Evolutionary conservation across 2,329 filamentous ascomycete species (phyloP).

Genomic region (Colletotrichum sp.): DNA sequence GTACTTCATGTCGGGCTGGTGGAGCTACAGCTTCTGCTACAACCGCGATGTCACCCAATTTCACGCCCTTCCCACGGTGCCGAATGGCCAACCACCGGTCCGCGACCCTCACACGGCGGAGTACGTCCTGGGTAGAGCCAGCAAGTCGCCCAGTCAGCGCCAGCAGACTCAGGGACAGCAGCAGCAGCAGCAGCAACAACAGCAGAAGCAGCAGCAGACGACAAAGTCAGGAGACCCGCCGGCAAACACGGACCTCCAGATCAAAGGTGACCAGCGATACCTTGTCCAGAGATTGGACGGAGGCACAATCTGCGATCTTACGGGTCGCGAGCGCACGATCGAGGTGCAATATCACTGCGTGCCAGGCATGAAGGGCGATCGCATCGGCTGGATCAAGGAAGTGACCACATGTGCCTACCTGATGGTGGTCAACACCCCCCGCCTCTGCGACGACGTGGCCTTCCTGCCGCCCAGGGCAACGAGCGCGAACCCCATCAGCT

Average conservation of each 20-base stretch:
- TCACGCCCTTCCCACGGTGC: slow-evolving; percentile 75
- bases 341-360: slow-evolving; percentile 85
- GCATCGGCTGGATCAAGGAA: slow-evolving; percentile 93
- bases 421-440: slow-evolving; percentile 90
- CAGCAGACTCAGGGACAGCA: slow-evolving; percentile 14
- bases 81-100: slow-evolving; percentile 74
- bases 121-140: slow-evolving; percentile 75
- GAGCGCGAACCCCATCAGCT: slow-evolving; percentile 77
- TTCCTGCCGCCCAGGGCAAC: slow-evolving; percentile 84
- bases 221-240: slow-evolving; percentile 6
- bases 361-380: slow-evolving; percentile 72
- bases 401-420: slow-evolving; percentile 89
- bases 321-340: slow-evolving; percentile 79
- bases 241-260: slow-evolving; percentile 71
- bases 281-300: slow-evolving; percentile 81
- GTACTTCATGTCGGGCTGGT: slow-evolving; percentile 86
- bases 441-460: slow-evolving; percentile 85
- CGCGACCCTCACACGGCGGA: slow-evolving; percentile 79
- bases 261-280: slow-evolving; percentile 84
- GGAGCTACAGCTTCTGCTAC: slow-evolving; percentile 96
- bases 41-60: slow-evolving; percentile 88
- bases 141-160: slow-evolving; percentile 21
- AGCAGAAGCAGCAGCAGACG: background rate
- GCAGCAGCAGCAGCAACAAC: background rate
- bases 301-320: slow-evolving; percentile 87